Base-by-base conservation (phyloP, 495 filamentous ascomycete species). In the Aspergillus asperescens region DNA sequence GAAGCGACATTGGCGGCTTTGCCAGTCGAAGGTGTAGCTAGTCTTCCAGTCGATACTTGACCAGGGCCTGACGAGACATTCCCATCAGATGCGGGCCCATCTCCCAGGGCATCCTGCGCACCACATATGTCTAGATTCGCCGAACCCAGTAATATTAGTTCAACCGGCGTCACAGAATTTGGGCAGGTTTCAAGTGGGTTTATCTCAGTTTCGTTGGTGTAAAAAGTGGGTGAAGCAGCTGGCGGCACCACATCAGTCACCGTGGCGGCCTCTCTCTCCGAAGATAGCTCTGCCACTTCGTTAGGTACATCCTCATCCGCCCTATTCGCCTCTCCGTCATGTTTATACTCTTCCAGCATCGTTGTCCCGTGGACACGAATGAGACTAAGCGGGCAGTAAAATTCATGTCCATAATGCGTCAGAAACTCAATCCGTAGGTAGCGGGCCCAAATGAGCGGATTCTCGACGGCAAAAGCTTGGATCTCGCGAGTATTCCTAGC, bases 331-430 rank as follows among this genome's bases (percentile, higher is more conserved):
- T 90, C 89, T 55, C 92, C 80, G 54, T 83, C 79, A 58, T 80
- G 86, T 72, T 85, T 88, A 43, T 88, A 90, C 56, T 89, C 87
- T 57, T 98, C 90, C 69, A 98, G 80, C 93, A 97, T 96, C 7
- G 92, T 90, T 23, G 89, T 95, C 12, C 93, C 93, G 69, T 98
- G 93, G 9, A 96, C 86, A 40, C 93, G 82, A 27, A 98, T 75
- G 16, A 98, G 69, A 59, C 89, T 95, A 29, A 98, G 69, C 3
- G 93, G 93, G 56, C 93, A 98, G 69, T 92, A 98, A 64, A 88
- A 97, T 63, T 98, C 93, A 62, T 90, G 89, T 10, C 93, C 93
- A 70, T 92, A 97, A 64, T 98, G 93, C 5, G 79, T 89, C 52
- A 98, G 69, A 56, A 96, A 90, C 69, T 98, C 93, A 54, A 97